A percentile compares a stretch with the other conserved stretches of the same genome.
phyloP scores from a whole-genome alignment of 306 rosid species.

The Luffa acutangula region DNA sequence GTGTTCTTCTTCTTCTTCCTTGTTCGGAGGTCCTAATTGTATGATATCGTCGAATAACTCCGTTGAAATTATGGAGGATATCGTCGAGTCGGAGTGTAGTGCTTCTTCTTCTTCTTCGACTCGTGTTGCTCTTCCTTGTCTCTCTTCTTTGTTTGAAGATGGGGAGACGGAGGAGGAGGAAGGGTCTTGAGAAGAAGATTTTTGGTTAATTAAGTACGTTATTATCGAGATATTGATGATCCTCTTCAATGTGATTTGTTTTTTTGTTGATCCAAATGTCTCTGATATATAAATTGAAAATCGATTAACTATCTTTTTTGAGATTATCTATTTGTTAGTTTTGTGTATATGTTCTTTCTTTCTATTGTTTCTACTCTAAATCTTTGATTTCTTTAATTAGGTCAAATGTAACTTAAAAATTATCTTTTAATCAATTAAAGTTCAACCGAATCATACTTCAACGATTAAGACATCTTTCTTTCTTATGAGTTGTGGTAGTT shows the following conservation, averaged over 20 bases:
- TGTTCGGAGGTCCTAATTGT: constrained; percentile 10
- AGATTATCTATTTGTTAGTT: too few species aligned
- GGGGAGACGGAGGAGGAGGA: neutral
- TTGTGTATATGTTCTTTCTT: too few species aligned
- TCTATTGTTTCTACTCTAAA: too few species aligned
- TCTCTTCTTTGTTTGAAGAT: constrained; percentile 22
- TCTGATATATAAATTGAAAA: too few species aligned
- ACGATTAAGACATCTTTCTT: too few species aligned
- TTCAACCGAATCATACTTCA: too few species aligned
- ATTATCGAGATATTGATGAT: neutral
- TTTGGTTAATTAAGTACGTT: neutral
- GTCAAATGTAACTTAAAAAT: too few species aligned
- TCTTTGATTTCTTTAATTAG: too few species aligned
- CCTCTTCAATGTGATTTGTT: neutral
- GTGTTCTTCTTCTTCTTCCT: constrained; percentile 22
- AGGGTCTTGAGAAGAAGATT: neutral
- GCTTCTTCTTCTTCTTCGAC: constrained; percentile 9
- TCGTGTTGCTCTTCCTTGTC: constrained; percentile 15
- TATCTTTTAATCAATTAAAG: too few species aligned
- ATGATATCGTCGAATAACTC: constrained; percentile 15
- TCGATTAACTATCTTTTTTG: too few species aligned
- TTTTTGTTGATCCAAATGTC: too few species aligned
- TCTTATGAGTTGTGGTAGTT: too few species aligned
- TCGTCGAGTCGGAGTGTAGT: constrained; percentile 4
- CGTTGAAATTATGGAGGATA: constrained; percentile 14